A percentile compares a stretch with the other conserved stretches of the same genome.
These are phyloP conservation scores for Saccharomycopsis amapae DNA, from an alignment of 805 yeast genomes.

Conservation along the genomic window DNA sequence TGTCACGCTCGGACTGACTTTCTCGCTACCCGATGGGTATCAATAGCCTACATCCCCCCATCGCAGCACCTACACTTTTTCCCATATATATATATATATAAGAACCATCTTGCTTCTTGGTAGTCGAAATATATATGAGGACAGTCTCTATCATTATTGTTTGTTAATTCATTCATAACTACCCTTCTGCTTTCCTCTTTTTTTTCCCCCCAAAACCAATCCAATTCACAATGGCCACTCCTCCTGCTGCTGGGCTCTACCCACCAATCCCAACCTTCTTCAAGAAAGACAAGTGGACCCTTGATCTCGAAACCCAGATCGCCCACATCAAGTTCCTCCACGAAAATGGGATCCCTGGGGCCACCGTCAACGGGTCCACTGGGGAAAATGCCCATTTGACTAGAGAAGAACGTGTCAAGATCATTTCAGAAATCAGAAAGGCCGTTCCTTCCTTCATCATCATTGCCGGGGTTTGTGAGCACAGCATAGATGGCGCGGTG, in stretches of 20 bases:
- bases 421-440: slow-evolving; percentile 27
- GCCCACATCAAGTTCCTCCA: slow-evolving; percentile 28
- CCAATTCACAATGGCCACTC: slow-evolving; percentile 18
- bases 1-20: too few species aligned
- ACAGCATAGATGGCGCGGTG: slow-evolving; percentile 27
- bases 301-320: slow-evolving; percentile 28
- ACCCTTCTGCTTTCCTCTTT: too few species aligned
- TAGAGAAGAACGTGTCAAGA: slow-evolving; percentile 27
- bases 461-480: slow-evolving; percentile 31
- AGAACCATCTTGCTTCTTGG: too few species aligned
- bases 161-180: too few species aligned
- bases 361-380: slow-evolving; percentile 35
- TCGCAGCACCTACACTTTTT: too few species aligned
- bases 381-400: slow-evolving; percentile 34
- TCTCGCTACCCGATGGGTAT: too few species aligned
- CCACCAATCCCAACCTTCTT: slow-evolving; percentile 51
- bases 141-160: too few species aligned
- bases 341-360: slow-evolving; percentile 30
- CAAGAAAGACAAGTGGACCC: slow-evolving; percentile 34
- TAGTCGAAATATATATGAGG: too few species aligned
- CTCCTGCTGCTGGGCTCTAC: slow-evolving; percentile 38
- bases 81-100: too few species aligned
- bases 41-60: too few species aligned
- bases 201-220: too few species aligned
- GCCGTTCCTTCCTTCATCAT: slow-evolving; percentile 31